Percentiles rank a stretch among this genome's conserved stretches.
phyloP scores from a whole-genome alignment of 345 rosid genomes.

The Syzygium jambos region DNA sequence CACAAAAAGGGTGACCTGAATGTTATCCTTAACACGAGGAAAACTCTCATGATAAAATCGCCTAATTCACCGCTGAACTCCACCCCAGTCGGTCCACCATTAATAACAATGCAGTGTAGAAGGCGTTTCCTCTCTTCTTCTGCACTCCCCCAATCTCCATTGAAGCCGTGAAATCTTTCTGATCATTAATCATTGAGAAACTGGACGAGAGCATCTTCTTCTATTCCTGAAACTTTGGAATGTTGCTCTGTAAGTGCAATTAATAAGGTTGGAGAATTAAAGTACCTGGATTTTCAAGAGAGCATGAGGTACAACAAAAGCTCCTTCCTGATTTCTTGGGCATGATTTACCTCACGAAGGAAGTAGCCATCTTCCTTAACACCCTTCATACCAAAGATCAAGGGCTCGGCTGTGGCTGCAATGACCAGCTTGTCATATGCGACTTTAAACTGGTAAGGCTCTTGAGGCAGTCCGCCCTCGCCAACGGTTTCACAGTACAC shows the following conservation, averaged over 20 bases:
- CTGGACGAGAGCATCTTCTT: not conserved
- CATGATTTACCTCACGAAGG: constrained; percentile 82
- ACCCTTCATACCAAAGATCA: constrained; percentile 84
- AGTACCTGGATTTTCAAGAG: constrained; percentile 70
- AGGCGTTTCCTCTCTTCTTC: constrained; percentile 53
- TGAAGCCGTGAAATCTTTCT: not conserved
- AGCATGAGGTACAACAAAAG: constrained; percentile 93
- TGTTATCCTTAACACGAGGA: constrained; percentile 59
- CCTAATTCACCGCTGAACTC: constrained; percentile 93
- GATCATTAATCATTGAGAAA: not conserved
- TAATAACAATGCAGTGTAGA: constrained; percentile 83
- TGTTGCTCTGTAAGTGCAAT: not conserved
- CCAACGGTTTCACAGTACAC: constrained; percentile 70
- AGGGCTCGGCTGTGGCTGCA: constrained; percentile 81
- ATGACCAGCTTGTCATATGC: constrained; percentile 83
- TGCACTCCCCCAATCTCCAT: not conserved
- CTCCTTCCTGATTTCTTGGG: constrained; percentile 85
- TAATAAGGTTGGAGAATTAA: not conserved
- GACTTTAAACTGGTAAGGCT: constrained; percentile 77
- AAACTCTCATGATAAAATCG: constrained; percentile 71
- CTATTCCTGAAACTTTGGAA: not conserved
- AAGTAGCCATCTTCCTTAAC: constrained; percentile 74
- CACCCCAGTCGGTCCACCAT: constrained; percentile 94
- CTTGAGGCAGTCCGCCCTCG: constrained; percentile 27
- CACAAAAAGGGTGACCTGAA: constrained; percentile 85